Evolutionary conservation across 2,329 filamentous ascomycete genomes (phyloP), one percentile per base, ranked within the genome.

Genomic region (Capronia coronata): DNA sequence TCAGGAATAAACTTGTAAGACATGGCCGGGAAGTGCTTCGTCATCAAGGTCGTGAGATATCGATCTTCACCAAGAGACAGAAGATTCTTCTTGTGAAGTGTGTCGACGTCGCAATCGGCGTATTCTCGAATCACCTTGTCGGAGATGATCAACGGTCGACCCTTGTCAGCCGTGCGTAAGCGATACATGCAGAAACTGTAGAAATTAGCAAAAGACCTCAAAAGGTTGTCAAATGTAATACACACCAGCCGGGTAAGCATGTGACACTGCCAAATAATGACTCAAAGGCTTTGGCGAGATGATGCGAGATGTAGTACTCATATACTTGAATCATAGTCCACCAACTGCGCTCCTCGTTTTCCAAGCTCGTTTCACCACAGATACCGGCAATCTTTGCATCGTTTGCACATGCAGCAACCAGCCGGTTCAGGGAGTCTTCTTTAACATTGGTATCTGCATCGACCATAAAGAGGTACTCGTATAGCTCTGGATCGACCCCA

Each of bases 271-370:
- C 93, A 64, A 98, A 98, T 53, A 98, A 80, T 53, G 89, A 96
- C 68, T 98, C 93, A 65, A 98, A 98, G 55, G 93, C 88, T 74
- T 98, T 98, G 46, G 93, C 77, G 67, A 98, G 73, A 70, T 98
- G 86, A 76, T 98, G 93, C 23, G 93, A 97, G 65, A 98, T 98
- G 68, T 90, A 98, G 75, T 98, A 98, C 68, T 98, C 93, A 72
- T 98, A 98, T 58, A 98, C 93, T 68, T 98, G 93, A 63, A 98
- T 98, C 93, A 98, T 98, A 10, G 93, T 98, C 87, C 88, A 95
- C 89, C 90, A 97, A 62, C 84, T 90, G 59, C 84, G 79, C 62
- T 96, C 88, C 67, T 96, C 91, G 63, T 98, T 98, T 66, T 96
- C 87, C 63, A 98, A 75, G 68, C 84, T 93, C 1, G 93, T 98